Base-by-base conservation (phyloP, 2,329 filamentous ascomycete species). In the Trichophaea hybrida region DNA sequence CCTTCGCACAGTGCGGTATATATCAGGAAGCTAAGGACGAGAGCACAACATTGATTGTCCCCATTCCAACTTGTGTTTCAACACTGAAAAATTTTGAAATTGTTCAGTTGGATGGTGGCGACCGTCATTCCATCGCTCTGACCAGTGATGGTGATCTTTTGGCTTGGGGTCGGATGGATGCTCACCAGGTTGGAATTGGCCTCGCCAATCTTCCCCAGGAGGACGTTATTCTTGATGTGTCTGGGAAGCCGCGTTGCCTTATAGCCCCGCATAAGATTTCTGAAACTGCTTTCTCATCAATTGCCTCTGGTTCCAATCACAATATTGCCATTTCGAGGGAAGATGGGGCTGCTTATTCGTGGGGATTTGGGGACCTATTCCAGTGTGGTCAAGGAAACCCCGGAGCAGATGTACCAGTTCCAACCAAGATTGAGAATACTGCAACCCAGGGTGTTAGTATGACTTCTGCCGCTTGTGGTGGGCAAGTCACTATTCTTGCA, bases 391-490 rank as follows among this genome's bases (percentile, higher is more conserved):
- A 83, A 67, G 86, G 86, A 46, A 64, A 65, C n/a, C 62, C 65
- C n/a, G 83, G 78, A 1, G 81, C 81, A n/a, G 86, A 93, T 54
- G 79, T 95, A 34, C 78, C 84, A 66, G 77, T 80, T 31, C 88
- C 90, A 0, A 93, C 85, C 0, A 69, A 84, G 53, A 86, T 96
- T 59, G 86, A 94, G 69, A 95, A 95, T 74, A 86, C 83, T 10
- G 89, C 88, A 46, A 80, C 93, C 33, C 79, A 82, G 34, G 86
- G 81, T 46, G 83, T 85, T 73, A 82, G 83, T 71, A 77, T 96
- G 48, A 77, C 82, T 37, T 88, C 79, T 73, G 86, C 86, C n/a
- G 87, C 86, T 48, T 85, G 85, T n/a, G 90, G 91, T 65, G 89
- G 89, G 4, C 90, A 96, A 70, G 96, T 82, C 71, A 85, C 83